Conservation (phyloP, 208 protist species). For the Leishmania turanica region DNA sequence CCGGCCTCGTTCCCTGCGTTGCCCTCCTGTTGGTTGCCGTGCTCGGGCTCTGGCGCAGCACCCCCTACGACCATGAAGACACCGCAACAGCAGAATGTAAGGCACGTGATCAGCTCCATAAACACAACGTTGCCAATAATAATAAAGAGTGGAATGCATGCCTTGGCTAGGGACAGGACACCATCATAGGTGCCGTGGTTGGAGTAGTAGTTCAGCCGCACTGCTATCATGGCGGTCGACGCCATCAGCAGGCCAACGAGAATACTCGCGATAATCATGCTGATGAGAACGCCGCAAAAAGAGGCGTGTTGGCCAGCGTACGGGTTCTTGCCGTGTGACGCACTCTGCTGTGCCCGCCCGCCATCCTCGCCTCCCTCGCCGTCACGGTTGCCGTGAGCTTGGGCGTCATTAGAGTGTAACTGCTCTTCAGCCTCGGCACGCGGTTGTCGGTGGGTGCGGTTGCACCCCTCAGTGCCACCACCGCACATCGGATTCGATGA, state of each 20-base stretch:
- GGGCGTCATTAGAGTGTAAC: slow-evolving; percentile 1
- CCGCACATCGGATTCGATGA: slow-evolving; percentile 20
- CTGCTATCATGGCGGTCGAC: slow-evolving; percentile 50
- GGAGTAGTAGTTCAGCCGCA: slow-evolving; percentile 61
- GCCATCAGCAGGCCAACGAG: slow-evolving; percentile 41
- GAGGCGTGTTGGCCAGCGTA: slow-evolving; percentile 23
- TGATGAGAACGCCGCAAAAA: slow-evolving; percentile 8
- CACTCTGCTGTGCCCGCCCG: not conserved
- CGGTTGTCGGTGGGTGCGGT: not conserved
- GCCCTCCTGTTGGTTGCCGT: slow-evolving; percentile 22
- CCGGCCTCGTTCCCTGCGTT: slow-evolving; percentile 1
- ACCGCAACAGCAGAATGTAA: slow-evolving; percentile 34
- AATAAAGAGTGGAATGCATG: slow-evolving; percentile 69
- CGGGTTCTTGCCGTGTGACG: not conserved
- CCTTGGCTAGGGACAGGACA: slow-evolving; percentile 31
- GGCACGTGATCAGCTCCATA: slow-evolving; percentile 5
- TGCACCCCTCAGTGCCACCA: not conserved
- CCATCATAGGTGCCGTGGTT: slow-evolving; percentile 29
- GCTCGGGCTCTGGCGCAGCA: not conserved
- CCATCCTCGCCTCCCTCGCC: not conserved
- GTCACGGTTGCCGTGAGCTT: slow-evolving; percentile 1
- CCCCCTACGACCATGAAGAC: slow-evolving; percentile 4
- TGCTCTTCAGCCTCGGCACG: not conserved
- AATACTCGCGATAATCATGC: slow-evolving; percentile 20
- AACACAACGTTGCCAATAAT: slow-evolving; percentile 34